A percentile compares a stretch with the other conserved stretches of the same genome.
phyloP scores from a whole-genome alignment of 1,139 yeast species.

The Yarrowia galli region DNA sequence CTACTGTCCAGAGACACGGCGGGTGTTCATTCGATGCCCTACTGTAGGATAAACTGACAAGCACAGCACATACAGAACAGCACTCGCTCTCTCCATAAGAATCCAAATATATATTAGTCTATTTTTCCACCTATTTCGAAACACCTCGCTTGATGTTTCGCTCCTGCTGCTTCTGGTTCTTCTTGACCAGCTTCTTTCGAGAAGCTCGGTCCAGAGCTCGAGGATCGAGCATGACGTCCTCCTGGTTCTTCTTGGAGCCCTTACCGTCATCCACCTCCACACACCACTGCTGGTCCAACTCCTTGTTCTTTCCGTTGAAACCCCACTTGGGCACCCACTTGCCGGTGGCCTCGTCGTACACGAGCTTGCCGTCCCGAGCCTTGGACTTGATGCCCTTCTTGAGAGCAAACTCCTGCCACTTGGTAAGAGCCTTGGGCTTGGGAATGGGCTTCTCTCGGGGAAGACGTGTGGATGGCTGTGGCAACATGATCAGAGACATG shows the following conservation, averaged over 20 bases:
- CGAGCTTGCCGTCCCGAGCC: constrained; percentile 88
- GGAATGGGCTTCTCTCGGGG: constrained; percentile 98
- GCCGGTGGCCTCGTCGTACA: constrained; percentile 84
- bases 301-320: constrained; percentile 89
- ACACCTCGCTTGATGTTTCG: constrained; percentile 59
- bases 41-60: too few species aligned
- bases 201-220: constrained; percentile 80
- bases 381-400: constrained; percentile 93
- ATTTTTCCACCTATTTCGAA: constrained; percentile 23
- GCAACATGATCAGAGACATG: constrained; percentile 83
- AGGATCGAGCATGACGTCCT: constrained; percentile 85
- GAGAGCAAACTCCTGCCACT: constrained; percentile 97
- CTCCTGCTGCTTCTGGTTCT: constrained; percentile 86
- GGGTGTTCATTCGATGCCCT: too few species aligned
- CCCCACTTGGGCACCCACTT: constrained; percentile 99
- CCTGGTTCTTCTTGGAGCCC: constrained; percentile 51
- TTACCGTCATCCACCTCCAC: constrained; percentile 85
- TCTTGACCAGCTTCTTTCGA: constrained; percentile 83
- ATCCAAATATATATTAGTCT: neutral
- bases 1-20: too few species aligned
- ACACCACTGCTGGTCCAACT: constrained; percentile 89
- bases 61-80: too few species aligned
- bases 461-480: constrained; percentile 79
- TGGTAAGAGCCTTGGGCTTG: constrained; percentile 87
- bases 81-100: too few species aligned